Conservation (phyloP, 371 early-diverging fungal species). For the Synchytrium microbalum region DNA sequence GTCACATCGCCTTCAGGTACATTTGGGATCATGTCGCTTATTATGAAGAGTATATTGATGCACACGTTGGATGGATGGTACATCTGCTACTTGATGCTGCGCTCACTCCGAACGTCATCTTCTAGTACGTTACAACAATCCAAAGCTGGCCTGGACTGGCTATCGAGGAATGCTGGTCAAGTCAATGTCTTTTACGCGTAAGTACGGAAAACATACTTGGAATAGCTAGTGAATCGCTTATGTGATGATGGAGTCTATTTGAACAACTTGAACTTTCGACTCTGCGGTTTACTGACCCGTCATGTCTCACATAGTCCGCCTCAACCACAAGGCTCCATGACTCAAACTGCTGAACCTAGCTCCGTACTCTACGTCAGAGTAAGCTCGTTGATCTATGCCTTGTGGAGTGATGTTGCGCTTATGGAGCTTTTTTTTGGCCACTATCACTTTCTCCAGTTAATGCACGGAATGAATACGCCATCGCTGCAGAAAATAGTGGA, state of each 20-base stretch:
- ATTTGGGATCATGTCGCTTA: too few species aligned
- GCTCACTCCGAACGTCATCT: background rate
- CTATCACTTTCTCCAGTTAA: too few species aligned
- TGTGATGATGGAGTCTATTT: too few species aligned
- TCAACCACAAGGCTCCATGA: background rate
- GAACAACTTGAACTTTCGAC: too few species aligned
- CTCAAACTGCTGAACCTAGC: conserved; percentile 12
- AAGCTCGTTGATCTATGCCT: too few species aligned
- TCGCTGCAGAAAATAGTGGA: conserved; percentile 15
- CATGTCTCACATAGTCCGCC: background rate
- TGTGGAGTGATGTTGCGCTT: too few species aligned
- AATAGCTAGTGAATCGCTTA: background rate
- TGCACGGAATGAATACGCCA: conserved; percentile 17
- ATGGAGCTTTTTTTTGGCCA: too few species aligned
- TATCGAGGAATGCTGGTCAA: background rate
- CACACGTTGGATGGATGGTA: too few species aligned
- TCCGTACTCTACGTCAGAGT: conserved; percentile 14
- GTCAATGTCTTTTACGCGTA: background rate
- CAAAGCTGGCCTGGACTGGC: background rate
- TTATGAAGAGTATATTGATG: too few species aligned
- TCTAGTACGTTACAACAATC: background rate
- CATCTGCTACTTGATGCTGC: too few species aligned
- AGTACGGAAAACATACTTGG: background rate
- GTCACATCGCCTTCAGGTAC: background rate
- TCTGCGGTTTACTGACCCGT: background rate